These are phyloP conservation scores for Termitomyces heimii DNA, from an alignment of 768 basidiomycete genomes.

Conservation along the genomic window DNA sequence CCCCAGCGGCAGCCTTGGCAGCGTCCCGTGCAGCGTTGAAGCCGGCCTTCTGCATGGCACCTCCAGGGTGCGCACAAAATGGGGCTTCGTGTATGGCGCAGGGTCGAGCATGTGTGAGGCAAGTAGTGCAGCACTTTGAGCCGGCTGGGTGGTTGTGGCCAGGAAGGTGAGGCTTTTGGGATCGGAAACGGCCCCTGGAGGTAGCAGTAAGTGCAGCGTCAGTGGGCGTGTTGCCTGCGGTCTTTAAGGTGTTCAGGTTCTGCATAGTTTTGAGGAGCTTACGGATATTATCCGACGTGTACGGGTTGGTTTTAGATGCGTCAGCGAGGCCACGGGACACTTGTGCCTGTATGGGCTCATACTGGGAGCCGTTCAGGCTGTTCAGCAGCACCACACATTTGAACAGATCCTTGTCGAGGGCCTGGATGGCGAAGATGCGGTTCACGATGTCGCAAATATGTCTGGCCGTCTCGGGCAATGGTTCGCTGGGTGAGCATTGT, in stretches of 20 bases:
- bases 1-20: neutral
- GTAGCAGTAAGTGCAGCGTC: neutral
- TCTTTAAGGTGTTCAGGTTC: neutral
- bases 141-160: neutral
- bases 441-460: too few species aligned
- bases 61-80: neutral
- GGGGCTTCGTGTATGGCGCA: neutral
- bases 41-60: neutral
- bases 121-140: neutral
- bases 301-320: neutral
- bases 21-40: neutral
- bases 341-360: too few species aligned
- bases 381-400: too few species aligned
- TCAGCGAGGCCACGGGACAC: neutral
- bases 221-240: neutral
- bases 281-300: neutral
- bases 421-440: too few species aligned
- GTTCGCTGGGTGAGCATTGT: too few species aligned
- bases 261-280: neutral
- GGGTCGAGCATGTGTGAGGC: neutral
- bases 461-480: too few species aligned
- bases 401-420: too few species aligned
- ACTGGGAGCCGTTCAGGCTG: too few species aligned
- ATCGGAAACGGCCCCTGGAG: neutral
- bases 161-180: neutral